Conservation (phyloP, 805 yeast species). For the Kuraishia piskuri region DNA sequence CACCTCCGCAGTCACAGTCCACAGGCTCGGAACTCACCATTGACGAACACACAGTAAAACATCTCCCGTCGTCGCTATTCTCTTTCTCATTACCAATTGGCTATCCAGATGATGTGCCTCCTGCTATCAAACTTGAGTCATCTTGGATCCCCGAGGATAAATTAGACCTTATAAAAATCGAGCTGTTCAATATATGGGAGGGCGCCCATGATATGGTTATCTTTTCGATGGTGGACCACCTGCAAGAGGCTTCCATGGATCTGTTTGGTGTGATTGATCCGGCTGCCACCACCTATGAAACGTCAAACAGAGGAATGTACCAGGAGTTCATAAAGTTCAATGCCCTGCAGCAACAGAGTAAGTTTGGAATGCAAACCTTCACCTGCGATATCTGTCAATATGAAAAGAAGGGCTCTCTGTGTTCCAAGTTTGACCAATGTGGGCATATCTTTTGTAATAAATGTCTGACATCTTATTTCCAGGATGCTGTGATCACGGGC, state of each 20-base stretch:
- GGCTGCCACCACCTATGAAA: slow-evolving; percentile 1
- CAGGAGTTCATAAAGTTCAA: slow-evolving; percentile 14
- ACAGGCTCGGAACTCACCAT: neutral
- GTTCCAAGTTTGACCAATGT: slow-evolving; percentile 32
- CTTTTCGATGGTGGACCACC: slow-evolving; percentile 32
- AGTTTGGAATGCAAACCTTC: slow-evolving; percentile 29
- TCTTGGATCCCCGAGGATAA: slow-evolving; percentile 21
- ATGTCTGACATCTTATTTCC: slow-evolving; percentile 36
- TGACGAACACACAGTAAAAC: slow-evolving; percentile 8
- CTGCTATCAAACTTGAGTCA: slow-evolving; percentile 18
- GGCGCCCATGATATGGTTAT: slow-evolving; percentile 28
- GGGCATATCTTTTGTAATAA: slow-evolving; percentile 38
- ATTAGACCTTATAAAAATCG: slow-evolving; percentile 8
- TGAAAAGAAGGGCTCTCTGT: slow-evolving; percentile 33
- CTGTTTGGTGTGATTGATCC: slow-evolving; percentile 11
- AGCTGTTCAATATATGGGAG: slow-evolving; percentile 25
- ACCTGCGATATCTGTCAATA: slow-evolving; percentile 51
- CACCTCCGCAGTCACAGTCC: too few species aligned
- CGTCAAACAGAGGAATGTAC: slow-evolving; percentile 5
- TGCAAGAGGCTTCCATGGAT: slow-evolving; percentile 16
- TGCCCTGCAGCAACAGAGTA: slow-evolving; percentile 11
- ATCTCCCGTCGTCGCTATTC: slow-evolving; percentile 25
- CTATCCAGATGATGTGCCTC: slow-evolving; percentile 27
- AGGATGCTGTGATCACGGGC: slow-evolving; percentile 34
- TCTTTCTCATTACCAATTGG: slow-evolving; percentile 21